phyloP scores from a whole-genome alignment of 768 basidiomycete species.

The Hypsizygus marmoreus region DNA sequence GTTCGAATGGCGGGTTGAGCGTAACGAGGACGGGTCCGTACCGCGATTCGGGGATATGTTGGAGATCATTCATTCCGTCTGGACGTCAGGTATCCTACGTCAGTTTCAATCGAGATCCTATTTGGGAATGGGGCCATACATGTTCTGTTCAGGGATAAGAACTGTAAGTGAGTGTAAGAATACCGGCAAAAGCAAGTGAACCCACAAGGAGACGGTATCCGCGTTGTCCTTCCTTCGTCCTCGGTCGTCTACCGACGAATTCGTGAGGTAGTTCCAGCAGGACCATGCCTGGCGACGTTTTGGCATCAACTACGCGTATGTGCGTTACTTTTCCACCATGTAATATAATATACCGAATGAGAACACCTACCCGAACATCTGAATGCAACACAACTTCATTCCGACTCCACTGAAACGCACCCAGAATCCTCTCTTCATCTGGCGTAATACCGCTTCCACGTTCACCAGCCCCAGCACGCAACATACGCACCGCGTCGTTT shows the following conservation, averaged over 20 bases:
- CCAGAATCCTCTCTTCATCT: slow-evolving; percentile 57
- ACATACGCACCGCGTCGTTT: slow-evolving; percentile 56
- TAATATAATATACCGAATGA: background rate
- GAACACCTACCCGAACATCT: slow-evolving; percentile 53
- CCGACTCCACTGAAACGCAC: slow-evolving; percentile 63
- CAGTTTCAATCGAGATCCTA: too few relatives aligned
- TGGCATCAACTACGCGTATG: slow-evolving; percentile 75
- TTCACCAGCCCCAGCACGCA: slow-evolving; percentile 44
- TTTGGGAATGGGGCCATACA: slow-evolving; percentile 38
- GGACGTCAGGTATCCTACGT: background rate
- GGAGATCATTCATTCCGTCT: slow-evolving; percentile 80
- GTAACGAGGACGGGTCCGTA: slow-evolving; percentile 72
- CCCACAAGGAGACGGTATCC: slow-evolving; percentile 64
- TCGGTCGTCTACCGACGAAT: slow-evolving; percentile 36
- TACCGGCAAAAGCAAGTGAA: slow-evolving; percentile 9
- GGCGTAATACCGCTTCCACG: slow-evolving; percentile 35
- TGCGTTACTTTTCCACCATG: too few relatives aligned
- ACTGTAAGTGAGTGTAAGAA: background rate
- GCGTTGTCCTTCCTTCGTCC: slow-evolving; percentile 47
- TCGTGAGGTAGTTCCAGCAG: slow-evolving; percentile 80
- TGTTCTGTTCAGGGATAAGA: slow-evolving; percentile 33
- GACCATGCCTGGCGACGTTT: slow-evolving; percentile 62
- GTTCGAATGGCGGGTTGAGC: slow-evolving; percentile 70
- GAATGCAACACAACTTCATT: slow-evolving; percentile 72
- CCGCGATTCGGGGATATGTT: slow-evolving; percentile 55